Evolutionary conservation across 768 basidiomycete genomes (phyloP), one percentile per base, ranked within the genome.

Genomic region (Tephrocybe sp.): DNA sequence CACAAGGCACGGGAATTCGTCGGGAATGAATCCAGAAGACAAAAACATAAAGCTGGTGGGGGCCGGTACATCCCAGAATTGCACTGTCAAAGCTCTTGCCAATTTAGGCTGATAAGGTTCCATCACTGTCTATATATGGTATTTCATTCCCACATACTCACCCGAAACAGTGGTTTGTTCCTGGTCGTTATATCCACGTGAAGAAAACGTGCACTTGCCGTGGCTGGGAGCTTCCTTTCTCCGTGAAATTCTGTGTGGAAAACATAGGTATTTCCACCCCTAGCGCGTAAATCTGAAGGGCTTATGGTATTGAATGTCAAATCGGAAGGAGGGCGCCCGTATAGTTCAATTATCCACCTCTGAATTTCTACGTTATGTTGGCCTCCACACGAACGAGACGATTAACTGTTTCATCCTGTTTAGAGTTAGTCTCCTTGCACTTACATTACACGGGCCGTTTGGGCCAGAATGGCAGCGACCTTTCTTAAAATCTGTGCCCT

Each of bases 171-270:
- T 43, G 62, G 62, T 48, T 34, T 49, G 68, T 66, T 52, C 68
- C 64, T 71, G 65, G 65, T 65, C 56, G 60, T 54, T 33, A 62
- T 17, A 62, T 17, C 53, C 68, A 67, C 68, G 67, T 68, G 67
- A 63, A 40, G 4, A 41, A 26, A 20, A 48, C 43, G 49, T 26
- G 45, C 33, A 24, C 38, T 17, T 18, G 20, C 6, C 38, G 38
- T 39, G 38, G 38, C 38, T 9, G 17, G n/a, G n/a, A 39, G 12
- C 38, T 9, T 15, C n/a, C 34, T 17, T 15, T 9, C 7, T 20
- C 38, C 20, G n/a, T 39, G 18, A n/a, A 36, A 9, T 39, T 12
- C 20, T 18, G 3, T 39, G 28, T 11, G 28, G 28, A 30, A 30
- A 30, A 30, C 28, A 30, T 30, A 30, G 5, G 28, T 30, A 30